Base-by-base conservation (phyloP, 2,329 filamentous ascomycete genomes). In the Septoria linicola region DNA sequence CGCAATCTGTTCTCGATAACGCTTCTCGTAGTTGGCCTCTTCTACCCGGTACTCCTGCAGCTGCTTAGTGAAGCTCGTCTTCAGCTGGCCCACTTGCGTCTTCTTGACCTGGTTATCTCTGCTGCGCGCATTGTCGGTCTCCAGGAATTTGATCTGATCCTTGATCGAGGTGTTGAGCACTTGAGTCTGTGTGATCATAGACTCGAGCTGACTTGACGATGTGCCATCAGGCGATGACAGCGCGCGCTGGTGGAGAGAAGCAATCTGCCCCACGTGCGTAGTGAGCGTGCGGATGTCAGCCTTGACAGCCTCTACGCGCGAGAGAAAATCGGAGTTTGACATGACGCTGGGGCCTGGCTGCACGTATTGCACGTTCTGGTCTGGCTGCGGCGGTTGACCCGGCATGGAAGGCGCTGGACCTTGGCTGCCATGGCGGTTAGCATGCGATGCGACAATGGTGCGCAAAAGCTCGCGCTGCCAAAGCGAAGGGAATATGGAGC, bases 1-100 rank as follows among this genome's bases (percentile, higher is more conserved):
- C 52, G 82, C 82, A 66, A 92, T 89, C 69, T 89, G 86, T 58
- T 90, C 85, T 54, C 84, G 80, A 70, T 89, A 89, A 58, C 83
- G 77, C 66, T 81, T 77, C 65, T 81, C 79, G 74, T 89, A 91
- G 39, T 80, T 77, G 53, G 80, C 75, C 76, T 93, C 88, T 66
- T 88, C 84, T 60, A 80, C 74, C 66, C 85, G 78, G 70, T 88
- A 90, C 61, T 80, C 80, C 66, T 84, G 78, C 57, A 91, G 76
- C 68, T 87, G 83, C 57, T 79, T 80, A 73, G 84, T 82, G 72
- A 91, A 91, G 49, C 83, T 82, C 55, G 77, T 78, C 76, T 86
- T 89, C 66, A 91, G 76, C 55, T 81, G 80, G 60, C 81, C 76
- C 49, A 87, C 78, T 69, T 89, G 87, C 54, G 80, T 82, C 65